These are phyloP conservation scores for Cordyceps farinosa DNA, from an alignment of 2,329 filamentous ascomycete genomes.

Conservation along the genomic window DNA sequence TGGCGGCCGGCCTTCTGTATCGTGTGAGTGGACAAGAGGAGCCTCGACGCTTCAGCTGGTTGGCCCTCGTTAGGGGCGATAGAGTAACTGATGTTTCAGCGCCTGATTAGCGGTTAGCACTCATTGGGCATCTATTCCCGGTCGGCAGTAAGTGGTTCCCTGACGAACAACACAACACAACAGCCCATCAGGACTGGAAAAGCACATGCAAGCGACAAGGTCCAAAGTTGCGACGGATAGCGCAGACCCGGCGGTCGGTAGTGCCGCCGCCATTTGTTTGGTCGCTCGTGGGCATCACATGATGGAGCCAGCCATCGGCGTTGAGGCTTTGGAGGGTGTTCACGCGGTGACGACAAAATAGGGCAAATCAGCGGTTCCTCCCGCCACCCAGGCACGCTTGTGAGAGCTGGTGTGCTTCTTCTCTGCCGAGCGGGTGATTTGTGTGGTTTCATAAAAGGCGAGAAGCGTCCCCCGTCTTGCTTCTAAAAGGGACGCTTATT, in stretches of 20 bases:
- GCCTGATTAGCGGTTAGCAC: conserved; percentile 6
- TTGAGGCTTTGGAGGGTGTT: neutral
- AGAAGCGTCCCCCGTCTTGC: neutral
- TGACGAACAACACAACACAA: neutral
- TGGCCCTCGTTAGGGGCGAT: neutral
- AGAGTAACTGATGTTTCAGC: conserved; percentile 3
- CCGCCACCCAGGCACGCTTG: neutral
- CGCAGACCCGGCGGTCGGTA: neutral
- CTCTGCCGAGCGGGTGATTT: neutral
- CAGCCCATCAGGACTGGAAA: neutral
- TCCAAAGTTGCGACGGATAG: neutral
- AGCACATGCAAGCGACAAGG: conserved; percentile 10
- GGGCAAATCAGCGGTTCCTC: conserved; percentile 11
- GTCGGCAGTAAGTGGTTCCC: neutral
- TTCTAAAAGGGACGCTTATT: neutral
- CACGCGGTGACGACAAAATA: conserved; percentile 1
- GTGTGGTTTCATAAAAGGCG: neutral
- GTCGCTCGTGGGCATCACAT: conserved; percentile 5
- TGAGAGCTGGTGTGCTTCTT: neutral
- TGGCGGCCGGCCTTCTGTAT: neutral
- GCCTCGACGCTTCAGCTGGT: neutral
- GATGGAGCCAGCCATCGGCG: neutral
- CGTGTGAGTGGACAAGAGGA: neutral
- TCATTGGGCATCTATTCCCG: conserved; percentile 15
- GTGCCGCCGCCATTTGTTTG: neutral